Base-by-base conservation (phyloP, 345 rosid species). In the Salix suchowensis region DNA sequence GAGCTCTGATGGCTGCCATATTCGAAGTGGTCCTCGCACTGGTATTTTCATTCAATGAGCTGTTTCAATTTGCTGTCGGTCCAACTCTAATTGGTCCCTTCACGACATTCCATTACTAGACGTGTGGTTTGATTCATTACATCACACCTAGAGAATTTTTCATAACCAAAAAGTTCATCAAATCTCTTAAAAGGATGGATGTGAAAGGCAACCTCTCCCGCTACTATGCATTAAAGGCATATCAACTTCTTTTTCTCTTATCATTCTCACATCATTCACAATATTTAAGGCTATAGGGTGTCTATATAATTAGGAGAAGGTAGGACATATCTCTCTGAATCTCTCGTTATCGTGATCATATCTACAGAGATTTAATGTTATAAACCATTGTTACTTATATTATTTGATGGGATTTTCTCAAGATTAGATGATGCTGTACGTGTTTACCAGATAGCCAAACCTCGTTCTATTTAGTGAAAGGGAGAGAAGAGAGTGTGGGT, bases 1-100 rank as follows among this genome's bases (percentile, higher is more conserved):
- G 28, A 28, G 28, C 28, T 28, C 28, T 28, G 28, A 28, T 28
- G 36, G 36, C 36, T 32, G 36, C 9, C 10, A 9, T 40, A 2
- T 6, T 50, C 36, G 5, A 24, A 68, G 77, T 84, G 83, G 83
- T 74, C 83, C 81, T 32, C 36, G n/a, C 72, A 50, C 70, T 70
- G 68, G 74, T 46, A 24, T 40, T 26, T 32, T 14, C 50, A 60
- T 66, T 75, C 19, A 77, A 26, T 76, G 58, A 23, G 68, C 58
- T 58, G 74, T 74, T 74, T 60, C 40, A 65, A 67, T 61, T 73
- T 70, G 67, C 14, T 69, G 21, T 66, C 73, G 50, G 8, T 62
- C 75, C 68, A 68, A 36, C 72, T 30, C 26, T 36, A 67, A 50
- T 73, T 76, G 77, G 82, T 84, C 78, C 81, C 76, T 75, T 77